Percentiles rank a stretch among this genome's conserved stretches.
Conservation (phyloP, 2,329 filamentous ascomycete genomes). For the Sordariomycetes sp. region DNA sequence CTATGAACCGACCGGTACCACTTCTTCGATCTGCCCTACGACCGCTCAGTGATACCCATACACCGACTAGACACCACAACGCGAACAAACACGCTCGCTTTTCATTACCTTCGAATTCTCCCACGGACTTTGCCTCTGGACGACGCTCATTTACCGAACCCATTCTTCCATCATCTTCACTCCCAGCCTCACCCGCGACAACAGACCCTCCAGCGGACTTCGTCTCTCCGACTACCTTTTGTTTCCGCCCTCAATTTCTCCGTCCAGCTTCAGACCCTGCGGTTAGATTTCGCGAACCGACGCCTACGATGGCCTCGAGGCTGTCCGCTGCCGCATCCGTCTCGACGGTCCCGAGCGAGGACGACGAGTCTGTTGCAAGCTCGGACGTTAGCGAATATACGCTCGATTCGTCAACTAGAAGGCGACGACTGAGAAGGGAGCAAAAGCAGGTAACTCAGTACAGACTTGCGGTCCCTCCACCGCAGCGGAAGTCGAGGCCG, state of each 20-base stretch:
- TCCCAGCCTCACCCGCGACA: too few species aligned
- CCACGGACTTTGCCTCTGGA: not conserved
- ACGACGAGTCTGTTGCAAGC: slow-evolving; percentile 27
- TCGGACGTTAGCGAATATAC: slow-evolving; percentile 34
- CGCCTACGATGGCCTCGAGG: slow-evolving; percentile 17
- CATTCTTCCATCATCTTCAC: slow-evolving; percentile 4
- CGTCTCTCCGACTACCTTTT: too few species aligned
- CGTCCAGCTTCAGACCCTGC: slow-evolving; percentile 30
- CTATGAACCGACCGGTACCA: slow-evolving; percentile 24
- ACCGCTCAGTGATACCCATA: slow-evolving; percentile 1
- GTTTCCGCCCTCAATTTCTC: slow-evolving; percentile 8
- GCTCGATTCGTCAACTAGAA: slow-evolving; percentile 24
- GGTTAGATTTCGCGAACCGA: slow-evolving; percentile 36
- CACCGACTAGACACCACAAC: slow-evolving; percentile 9
- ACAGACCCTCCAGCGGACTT: too few species aligned
- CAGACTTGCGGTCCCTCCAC: slow-evolving; percentile 58
- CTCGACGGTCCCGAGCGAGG: slow-evolving; percentile 35
- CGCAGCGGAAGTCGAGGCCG: slow-evolving; percentile 49
- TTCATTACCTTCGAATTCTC: not conserved
- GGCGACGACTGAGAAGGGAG: slow-evolving; percentile 29
- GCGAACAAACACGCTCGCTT: slow-evolving; percentile 9
- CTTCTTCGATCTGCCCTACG: slow-evolving; percentile 27
- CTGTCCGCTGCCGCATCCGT: slow-evolving; percentile 10
- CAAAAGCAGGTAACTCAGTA: slow-evolving; percentile 51
- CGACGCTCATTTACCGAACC: slow-evolving; percentile 3